Evolutionary conservation across 1,139 yeast species (phyloP), one percentile per base, ranked within the genome.

Genomic region (Meyerozyma elateridarum): DNA sequence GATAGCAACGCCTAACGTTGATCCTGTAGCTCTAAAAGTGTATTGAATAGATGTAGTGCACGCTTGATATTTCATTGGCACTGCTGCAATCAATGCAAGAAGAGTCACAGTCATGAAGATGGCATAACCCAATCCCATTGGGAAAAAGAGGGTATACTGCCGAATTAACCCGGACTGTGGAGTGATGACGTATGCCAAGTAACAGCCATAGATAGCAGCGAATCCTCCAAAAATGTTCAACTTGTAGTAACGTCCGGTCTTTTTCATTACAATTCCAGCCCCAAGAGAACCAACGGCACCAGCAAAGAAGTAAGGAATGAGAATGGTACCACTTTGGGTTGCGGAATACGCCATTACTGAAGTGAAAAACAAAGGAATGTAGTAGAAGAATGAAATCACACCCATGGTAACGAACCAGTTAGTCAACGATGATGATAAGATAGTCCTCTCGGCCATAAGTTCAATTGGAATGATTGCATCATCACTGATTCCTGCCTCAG

Each of bases 31-130:
- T 44, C 89, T 64, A 58, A 79, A 81, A 4, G 85, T 78, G 51
- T 82, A 82, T 44, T 81, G 85, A 38, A 82, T 80, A 1, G 87
- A 79, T 1, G 91, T 82, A 0, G 85, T 74, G 6, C 82, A 73
- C 4, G 89, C 89, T 52, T 81, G 89, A 42, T 64, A 70, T 40
- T 75, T 72, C 25, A 58, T 62, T 3, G 84, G 83, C 7, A 70
- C 76, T 1, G 77, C 70, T 0, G 87, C 78, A 37, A 82, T 79
- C 57, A 82, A 65, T 1, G 88, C 79, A 29, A 81, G 56, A 32
- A 82, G 60, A 0, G 88, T 76, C 9, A 81, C 72, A 0, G 89
- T 82, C 41, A 82, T 68, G 53, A 81, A 64, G 13, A 72, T 64
- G 2, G 87, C 66, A 39, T 71, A 72, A 5, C 82, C 83, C 29